Evolutionary conservation across 2,329 filamentous ascomycete genomes (phyloP).

Genomic region (Mycogone perniciosa): DNA sequence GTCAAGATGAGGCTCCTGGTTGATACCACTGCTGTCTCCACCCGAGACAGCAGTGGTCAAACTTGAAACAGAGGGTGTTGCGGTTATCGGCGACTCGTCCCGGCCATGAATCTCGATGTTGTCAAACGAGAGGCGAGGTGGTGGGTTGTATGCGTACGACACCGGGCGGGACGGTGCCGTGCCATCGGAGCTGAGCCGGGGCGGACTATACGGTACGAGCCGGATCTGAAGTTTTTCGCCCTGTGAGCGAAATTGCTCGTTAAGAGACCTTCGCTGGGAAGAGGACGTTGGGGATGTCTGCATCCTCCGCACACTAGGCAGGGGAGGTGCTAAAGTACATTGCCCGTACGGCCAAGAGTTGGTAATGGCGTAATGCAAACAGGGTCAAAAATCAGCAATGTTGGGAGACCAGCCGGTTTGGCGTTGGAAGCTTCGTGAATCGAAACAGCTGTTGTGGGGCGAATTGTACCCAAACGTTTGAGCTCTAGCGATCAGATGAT

Average conservation of each 20-base stretch:
- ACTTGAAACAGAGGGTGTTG: background rate
- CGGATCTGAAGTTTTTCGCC: conserved; percentile 29
- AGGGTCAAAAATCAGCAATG: background rate
- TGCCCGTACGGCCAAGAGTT: conserved; percentile 2
- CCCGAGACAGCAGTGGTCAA: background rate
- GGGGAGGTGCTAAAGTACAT: conserved; percentile 20
- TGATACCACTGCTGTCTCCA: background rate
- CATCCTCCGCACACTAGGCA: conserved; percentile 27
- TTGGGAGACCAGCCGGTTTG: too few species aligned
- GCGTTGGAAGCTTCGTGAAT: too few species aligned
- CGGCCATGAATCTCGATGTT: conserved; percentile 7
- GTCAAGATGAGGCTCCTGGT: conserved; percentile 2
- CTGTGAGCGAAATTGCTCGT: conserved; percentile 24
- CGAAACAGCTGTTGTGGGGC: too few species aligned
- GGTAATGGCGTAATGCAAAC: background rate
- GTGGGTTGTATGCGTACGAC: conserved; percentile 18
- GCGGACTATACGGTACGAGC: conserved; percentile 34
- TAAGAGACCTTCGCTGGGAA: conserved; percentile 23
- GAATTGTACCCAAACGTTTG: too few species aligned
- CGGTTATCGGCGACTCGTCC: conserved; percentile 3
- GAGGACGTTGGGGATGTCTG: conserved; percentile 25
- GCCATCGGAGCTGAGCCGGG: conserved; percentile 28
- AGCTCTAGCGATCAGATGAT: too few species aligned
- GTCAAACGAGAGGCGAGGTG: background rate
- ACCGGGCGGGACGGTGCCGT: conserved; percentile 21